Evolutionary conservation across 2,329 filamentous ascomycete species (phyloP), one percentile per base, ranked within the genome.

Genomic region (Verticillium nubilum): DNA sequence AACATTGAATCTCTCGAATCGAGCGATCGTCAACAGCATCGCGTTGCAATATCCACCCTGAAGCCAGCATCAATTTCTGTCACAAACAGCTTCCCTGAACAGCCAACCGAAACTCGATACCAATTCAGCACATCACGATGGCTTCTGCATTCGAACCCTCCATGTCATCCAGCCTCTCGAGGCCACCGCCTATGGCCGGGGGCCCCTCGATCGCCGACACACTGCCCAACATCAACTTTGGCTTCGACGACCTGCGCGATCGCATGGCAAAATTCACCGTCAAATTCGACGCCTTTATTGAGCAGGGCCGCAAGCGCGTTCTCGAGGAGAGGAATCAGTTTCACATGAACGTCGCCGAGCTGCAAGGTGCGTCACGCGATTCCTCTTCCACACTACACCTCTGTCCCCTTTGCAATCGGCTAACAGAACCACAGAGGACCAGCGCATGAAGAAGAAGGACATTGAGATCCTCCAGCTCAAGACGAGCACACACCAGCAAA

Each of bases 311-410:
- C 56, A 96, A 96, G 74, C 86, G 91, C 58, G 91, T 98, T 0
- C 74, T 98, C 7, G 92, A 97, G 69, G 93, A 98, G 78, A 86
- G 92, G 70, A 98, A 97, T 70, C 89, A 96, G 62, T 99, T 97
- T 71, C 90, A 90, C 64, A 89, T 95, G 78, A 96, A 90, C 68
- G 79, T 98, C 26, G 89, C 92, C 53, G 95, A 98, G 73, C 77
- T 97, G 35, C 89, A 96, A 79, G 94, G 94, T 96, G 80, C 58
- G 78, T 62, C 33, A 52, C 57, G 17, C 12, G 29, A 31, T 31
- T n/a, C n/a, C n/a, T n/a, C n/a, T n/a, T n/a, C n/a, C n/a, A n/a
- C n/a, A n/a, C n/a, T n/a, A 31, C 17, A n/a, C 35, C 19, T 23
- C 26, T 27, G 25, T 23, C 42, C 37, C 26, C 28, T 28, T 15